These are phyloP conservation scores for Ascocoryne sarcoides DNA, from an alignment of 2,329 filamentous ascomycete species.

Conservation along the genomic window DNA sequence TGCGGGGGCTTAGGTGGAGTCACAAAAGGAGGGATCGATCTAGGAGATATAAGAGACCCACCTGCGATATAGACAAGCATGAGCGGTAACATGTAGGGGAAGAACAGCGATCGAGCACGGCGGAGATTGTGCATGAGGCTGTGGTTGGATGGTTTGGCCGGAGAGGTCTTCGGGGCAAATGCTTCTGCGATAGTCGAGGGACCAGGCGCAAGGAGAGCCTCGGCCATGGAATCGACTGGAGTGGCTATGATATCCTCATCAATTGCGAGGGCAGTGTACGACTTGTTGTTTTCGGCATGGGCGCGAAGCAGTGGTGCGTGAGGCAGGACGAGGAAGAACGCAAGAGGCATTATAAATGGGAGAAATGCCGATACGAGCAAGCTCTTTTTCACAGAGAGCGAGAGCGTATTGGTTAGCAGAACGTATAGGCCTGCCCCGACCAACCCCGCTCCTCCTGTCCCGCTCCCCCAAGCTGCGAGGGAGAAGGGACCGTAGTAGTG, in stretches of 20 bases:
- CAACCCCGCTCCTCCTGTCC: constrained; percentile 82
- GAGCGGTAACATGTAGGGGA: constrained; percentile 81
- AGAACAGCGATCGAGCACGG: constrained; percentile 61
- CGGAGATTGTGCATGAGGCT: constrained; percentile 44
- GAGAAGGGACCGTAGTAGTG: constrained; percentile 88
- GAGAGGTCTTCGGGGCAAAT: constrained; percentile 28
- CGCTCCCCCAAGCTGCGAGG: constrained; percentile 84
- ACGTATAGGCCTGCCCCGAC: constrained; percentile 85
- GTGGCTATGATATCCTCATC: constrained; percentile 31
- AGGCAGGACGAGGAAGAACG: constrained; percentile 79
- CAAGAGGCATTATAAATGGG: constrained; percentile 72
- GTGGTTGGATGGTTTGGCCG: constrained; percentile 1
- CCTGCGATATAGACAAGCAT: constrained; percentile 79
- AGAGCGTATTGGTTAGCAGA: constrained; percentile 70
- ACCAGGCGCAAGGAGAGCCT: constrained; percentile 40
- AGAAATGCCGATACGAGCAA: constrained; percentile 71
- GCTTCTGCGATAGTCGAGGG: constrained; percentile 34
- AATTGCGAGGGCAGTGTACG: constrained; percentile 43
- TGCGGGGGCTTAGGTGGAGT: too few species aligned
- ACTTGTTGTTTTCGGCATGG: constrained; percentile 35
- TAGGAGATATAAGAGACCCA: too few species aligned
- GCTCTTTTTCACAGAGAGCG: constrained; percentile 64
- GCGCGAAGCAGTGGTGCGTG: constrained; percentile 45
- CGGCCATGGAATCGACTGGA: constrained; percentile 34
- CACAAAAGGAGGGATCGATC: too few species aligned